Base-by-base conservation (phyloP, 1,139 yeast genomes). In the Nakaseomyces uthaithaninus region DNA sequence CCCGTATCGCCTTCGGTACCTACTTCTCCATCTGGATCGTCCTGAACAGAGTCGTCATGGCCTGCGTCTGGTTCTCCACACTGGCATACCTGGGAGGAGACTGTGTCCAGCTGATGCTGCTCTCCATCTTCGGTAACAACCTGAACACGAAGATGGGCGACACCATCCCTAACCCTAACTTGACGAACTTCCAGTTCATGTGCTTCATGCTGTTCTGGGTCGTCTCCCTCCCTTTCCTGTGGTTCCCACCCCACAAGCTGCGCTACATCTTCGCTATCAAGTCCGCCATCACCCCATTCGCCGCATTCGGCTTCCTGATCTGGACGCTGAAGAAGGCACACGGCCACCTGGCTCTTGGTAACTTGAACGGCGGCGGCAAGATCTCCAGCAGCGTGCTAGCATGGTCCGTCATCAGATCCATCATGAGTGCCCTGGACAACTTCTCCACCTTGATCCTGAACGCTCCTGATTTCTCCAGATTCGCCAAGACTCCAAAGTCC, bases 391-490 rank as follows among this genome's bases (percentile, higher is more conserved):
- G 80, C 3, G 78, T 64, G 0, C 71, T 80, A 42, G 89, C 77
- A 24, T 86, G 95, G 95, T 82, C 83, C 1, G 83, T 85, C 59
- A 75, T 86, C 42, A 72, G 72, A 52, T 74, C 87, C 10, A 68
- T 80, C 27, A 81, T 86, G 89, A 79, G 80, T 62, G 71, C 87
- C 34, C 66, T 86, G 49, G 86, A 93, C 31, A 83, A 83, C 64
- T 85, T 86, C 55, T 91, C 94, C 3, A 84, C 95, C 3, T 71
- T 86, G 53, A 81, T 86, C 55, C 73, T 82, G 49, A 87, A 86
- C 63, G 83, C 93, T n/a, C 94, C 95, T 0, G 96, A 87, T 69
- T 86, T 85, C 63, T 72, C 94, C 15, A 76, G 95, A 61, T 82
- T 86, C 62, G 83, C 94, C 9, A 73, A 71, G 46, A 73, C 74